Base-by-base conservation (phyloP, 106 monocot species). In the Gastrodia elata region DNA sequence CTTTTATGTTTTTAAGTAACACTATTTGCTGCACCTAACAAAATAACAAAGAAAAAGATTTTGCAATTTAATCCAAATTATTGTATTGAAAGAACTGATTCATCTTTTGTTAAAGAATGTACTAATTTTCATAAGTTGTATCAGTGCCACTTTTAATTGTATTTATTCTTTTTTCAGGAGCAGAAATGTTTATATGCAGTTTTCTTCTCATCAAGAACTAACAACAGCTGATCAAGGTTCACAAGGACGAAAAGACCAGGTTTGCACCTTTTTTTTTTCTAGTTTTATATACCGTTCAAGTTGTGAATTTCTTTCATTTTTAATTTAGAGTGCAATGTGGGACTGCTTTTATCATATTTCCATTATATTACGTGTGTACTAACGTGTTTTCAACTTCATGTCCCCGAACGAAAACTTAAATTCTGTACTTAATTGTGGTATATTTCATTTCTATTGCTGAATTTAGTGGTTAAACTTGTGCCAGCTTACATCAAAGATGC, bases 121-220 rank as follows among this genome's bases (percentile, higher is more conserved):
- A 32, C 61, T 58, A 7, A 32, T 32, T 27, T 61, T 14, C 27
- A 27, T 61, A 13, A 61, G 22, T 61, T 27, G 35, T 65, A 20
- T 68, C 32, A 38, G 15, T 24, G 22, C 38, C 18, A 39, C 38
- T 38, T 68, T 37, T 68, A 2, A n/a, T 35, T 39, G 24, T 40
- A 40, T 14, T 9, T 69, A 26, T 39, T 83, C 20, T 39, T 26
- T 27, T 81, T 78, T 81, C 70, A 89, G 89, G 81, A 86, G 89
- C 42, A 86, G 89, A 74, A 89, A 86, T 86, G 83, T 86, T 28
- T 89, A 89, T 37, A 81, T 86, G 67, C 89, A 89, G 68, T 89
- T 89, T 76, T 89, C 89, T 74, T 89, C 86, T 8, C 89, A 89
- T 71, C 89, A 89, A 56, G 89, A 89, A 72, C 76, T 89, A 36